Base-by-base conservation (phyloP, 225 moss, liverwort and hornwort species). In the Pleurozium schreberi region DNA sequence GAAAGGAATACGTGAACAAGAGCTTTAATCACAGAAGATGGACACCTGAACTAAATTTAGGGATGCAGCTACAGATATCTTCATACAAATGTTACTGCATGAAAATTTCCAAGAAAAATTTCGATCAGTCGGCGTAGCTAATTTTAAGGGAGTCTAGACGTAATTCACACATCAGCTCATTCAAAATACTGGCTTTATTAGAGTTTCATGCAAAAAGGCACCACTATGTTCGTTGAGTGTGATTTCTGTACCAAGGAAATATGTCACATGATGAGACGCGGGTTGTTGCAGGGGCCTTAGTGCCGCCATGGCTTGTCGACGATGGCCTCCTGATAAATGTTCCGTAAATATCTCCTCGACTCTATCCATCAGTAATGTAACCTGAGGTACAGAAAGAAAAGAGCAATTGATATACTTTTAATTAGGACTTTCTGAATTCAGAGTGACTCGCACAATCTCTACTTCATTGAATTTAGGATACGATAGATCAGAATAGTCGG, bases 191-290 rank as follows among this genome's bases (percentile, higher is more conserved):
- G 77, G 58, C 49, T 50, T 77, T 75, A 75, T 62, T 64, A 90
- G 53, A 86, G 45, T 65, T 87, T 58, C 63, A 58, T 63, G 76
- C 85, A 77, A 85, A 74, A 85, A 69, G 82, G 71, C 69, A 87
- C 73, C 90, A 86, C 49, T 60, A 75, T 82, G 18, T 70, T 86
- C 84, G 75, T 63, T 89, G 43, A 90, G 86, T 67, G 26, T 77
- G 88, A 78, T 73, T 52, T 88, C 53, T 62, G 71, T 93, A 96
- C 96, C 96, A 75, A 96, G 91, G 68, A 95, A 94, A 88, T 94
- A 96, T 78, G 96, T 92, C 83, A 96, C 94, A 88, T 90, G 90
- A 90, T 96, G 96, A 78, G 96, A 93, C 45, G 93, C 93, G 91
- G 93, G 94, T 80, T 93, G 93, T 60, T 92, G 93, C 85, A 93